Evolutionary conservation across 1,139 yeast species (phyloP).

Genomic region (Lodderomyces elongisporus): DNA sequence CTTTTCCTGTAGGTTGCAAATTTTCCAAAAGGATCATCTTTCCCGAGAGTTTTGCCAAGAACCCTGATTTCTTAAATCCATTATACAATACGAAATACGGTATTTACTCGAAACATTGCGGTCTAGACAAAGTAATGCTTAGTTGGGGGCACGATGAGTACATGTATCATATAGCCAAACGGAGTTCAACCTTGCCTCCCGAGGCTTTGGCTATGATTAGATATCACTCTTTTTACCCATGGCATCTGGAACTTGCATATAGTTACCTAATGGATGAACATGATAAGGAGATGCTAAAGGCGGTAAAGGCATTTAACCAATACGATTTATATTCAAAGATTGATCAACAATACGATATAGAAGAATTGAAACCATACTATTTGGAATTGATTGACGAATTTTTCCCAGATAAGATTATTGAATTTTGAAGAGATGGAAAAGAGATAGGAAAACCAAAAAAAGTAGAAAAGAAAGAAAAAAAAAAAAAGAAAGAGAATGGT

Average conservation of each 20-base stretch:
- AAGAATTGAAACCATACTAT: conserved; percentile 53
- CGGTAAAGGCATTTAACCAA: conserved; percentile 62
- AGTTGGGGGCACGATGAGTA: conserved; percentile 82
- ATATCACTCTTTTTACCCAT: conserved; percentile 71
- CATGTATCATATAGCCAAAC: conserved; percentile 68
- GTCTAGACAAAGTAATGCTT: conserved; percentile 64
- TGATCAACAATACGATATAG: conserved; percentile 44
- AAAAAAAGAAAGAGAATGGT: no score
- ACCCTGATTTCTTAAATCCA: conserved; percentile 62
- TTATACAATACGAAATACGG: conserved; percentile 64
- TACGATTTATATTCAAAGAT: conserved; percentile 66
- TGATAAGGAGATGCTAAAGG: conserved; percentile 57
- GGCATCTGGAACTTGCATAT: conserved; percentile 72
- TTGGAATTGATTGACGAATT: conserved; percentile 61
- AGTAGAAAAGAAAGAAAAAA: no score
- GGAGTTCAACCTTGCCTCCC: conserved; percentile 56
- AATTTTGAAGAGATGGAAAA: conserved; percentile 34
- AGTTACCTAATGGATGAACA: conserved; percentile 60
- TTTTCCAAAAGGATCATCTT: conserved; percentile 58
- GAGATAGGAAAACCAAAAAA: not conserved
- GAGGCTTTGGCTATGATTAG: conserved; percentile 72
- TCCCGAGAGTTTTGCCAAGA: conserved; percentile 53
- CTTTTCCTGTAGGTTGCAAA: conserved; percentile 71
- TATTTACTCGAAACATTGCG: conserved; percentile 60
- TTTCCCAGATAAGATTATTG: conserved; percentile 54